Conservation (phyloP, 2,329 filamentous ascomycete species). For the Coniochaeta sp. region DNA sequence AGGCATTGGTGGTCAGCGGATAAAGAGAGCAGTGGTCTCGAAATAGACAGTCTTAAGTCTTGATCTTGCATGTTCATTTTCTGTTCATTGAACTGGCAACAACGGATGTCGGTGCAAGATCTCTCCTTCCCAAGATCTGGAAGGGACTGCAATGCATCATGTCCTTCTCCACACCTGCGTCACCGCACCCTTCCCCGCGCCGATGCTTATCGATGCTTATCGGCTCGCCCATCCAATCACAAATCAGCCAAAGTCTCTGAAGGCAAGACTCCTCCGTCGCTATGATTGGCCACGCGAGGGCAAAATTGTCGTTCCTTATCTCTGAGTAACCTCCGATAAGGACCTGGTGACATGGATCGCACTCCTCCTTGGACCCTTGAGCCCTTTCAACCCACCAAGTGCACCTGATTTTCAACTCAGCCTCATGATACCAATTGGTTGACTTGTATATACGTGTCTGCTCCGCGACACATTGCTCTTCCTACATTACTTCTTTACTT, state of each 20-base stretch:
- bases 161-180: background rate
- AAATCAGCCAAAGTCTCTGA: background rate
- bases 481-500: background rate
- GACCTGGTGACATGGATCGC: conserved; percentile 4
- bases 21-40: too few species aligned
- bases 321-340: background rate
- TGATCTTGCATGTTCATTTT: too few species aligned
- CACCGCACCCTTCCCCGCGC: conserved; percentile 1
- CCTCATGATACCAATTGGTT: background rate
- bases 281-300: background rate
- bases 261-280: background rate
- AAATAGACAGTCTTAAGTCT: too few species aligned
- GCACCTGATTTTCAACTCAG: background rate
- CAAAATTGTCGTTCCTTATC: conserved; percentile 2
- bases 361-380: too few species aligned
- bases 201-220: background rate
- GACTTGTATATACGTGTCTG: background rate
- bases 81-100: too few species aligned
- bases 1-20: background rate
- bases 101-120: background rate
- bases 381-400: background rate
- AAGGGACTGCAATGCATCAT: too few species aligned
- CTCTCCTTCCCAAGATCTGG: background rate
- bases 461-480: background rate
- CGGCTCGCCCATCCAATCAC: background rate